Conservation (phyloP, 2,329 filamentous ascomycete species). For the Zarea fungicola region DNA sequence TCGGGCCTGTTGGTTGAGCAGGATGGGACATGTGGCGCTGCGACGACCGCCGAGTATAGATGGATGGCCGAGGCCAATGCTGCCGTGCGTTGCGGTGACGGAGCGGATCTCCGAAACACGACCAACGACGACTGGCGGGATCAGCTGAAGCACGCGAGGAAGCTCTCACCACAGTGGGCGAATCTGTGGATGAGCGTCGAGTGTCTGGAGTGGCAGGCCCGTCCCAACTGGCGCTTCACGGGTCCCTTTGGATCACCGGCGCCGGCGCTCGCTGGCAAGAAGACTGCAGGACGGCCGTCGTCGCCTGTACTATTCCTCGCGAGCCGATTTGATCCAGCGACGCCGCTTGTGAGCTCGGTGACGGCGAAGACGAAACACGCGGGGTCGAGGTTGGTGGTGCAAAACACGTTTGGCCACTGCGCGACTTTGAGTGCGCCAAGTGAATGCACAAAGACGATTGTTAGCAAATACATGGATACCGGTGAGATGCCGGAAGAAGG, state of each 20-base stretch:
- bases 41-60: conserved; percentile 4
- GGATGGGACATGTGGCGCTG: background rate
- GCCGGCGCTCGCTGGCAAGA: conserved; percentile 19
- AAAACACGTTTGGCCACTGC: conserved; percentile 22
- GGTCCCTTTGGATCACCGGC: conserved; percentile 18
- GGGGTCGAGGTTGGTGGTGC: no score
- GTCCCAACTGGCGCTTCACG: conserved; percentile 30
- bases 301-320: conserved; percentile 34
- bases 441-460: conserved; percentile 15
- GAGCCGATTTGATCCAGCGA: conserved; percentile 36
- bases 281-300: conserved; percentile 19
- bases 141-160: conserved; percentile 17
- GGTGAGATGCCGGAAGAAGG: conserved; percentile 19
- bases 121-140: conserved; percentile 17
- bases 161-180: conserved; percentile 23
- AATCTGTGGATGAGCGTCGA: conserved; percentile 23
- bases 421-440: conserved; percentile 15
- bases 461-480: conserved; percentile 17
- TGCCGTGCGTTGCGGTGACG: conserved; percentile 18
- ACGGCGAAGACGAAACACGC: no score
- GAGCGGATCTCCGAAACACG: conserved; percentile 14
- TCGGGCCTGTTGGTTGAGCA: background rate
- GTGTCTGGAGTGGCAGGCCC: conserved; percentile 30
- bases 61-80: conserved; percentile 1
- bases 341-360: no score